Conservation (phyloP, 108 stramenopile species). For the Nitzschia palea region DNA sequence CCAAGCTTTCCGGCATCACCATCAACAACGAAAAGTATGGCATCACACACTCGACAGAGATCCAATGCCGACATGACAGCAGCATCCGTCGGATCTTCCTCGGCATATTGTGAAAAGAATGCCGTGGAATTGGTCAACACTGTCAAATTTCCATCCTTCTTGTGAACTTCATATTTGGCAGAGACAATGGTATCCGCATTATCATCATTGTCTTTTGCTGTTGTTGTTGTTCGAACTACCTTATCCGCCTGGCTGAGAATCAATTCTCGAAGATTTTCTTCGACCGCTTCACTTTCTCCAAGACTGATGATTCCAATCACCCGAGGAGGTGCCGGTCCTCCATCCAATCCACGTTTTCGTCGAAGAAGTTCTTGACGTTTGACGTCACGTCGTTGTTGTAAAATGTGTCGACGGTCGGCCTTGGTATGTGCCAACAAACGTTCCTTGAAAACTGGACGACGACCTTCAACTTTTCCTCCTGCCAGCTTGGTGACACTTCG, state of each 20-base stretch:
- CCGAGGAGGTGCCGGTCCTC: conserved; percentile 55
- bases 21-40: conserved; percentile 86
- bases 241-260: conserved; percentile 46
- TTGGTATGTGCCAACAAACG: conserved; percentile 44
- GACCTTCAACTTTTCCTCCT: conserved; percentile 67
- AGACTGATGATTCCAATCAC: conserved; percentile 89
- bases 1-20: conserved; percentile 46
- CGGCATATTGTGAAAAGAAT: conserved; percentile 64
- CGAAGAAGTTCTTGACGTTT: conserved; percentile 45
- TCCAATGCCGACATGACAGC: conserved; percentile 82
- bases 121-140: conserved; percentile 72
- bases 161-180: conserved; percentile 67
- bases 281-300: conserved; percentile 52
- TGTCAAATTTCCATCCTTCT: conserved; percentile 78
- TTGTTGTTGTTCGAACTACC: conserved; percentile 28
- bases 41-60: conserved; percentile 84
- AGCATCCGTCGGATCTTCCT: conserved; percentile 40
- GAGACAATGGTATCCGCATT: conserved; percentile 50
- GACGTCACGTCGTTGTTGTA: conserved; percentile 61
- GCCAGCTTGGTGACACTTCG: conserved; percentile 52
- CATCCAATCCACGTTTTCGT: conserved; percentile 46
- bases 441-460: conserved; percentile 27
- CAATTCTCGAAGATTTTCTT: conserved; percentile 57
- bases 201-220: conserved; percentile 11
- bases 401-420: conserved; percentile 68